These are phyloP conservation scores for Fusarium napiforme DNA, from an alignment of 2,329 filamentous ascomycete genomes.

Conservation along the genomic window DNA sequence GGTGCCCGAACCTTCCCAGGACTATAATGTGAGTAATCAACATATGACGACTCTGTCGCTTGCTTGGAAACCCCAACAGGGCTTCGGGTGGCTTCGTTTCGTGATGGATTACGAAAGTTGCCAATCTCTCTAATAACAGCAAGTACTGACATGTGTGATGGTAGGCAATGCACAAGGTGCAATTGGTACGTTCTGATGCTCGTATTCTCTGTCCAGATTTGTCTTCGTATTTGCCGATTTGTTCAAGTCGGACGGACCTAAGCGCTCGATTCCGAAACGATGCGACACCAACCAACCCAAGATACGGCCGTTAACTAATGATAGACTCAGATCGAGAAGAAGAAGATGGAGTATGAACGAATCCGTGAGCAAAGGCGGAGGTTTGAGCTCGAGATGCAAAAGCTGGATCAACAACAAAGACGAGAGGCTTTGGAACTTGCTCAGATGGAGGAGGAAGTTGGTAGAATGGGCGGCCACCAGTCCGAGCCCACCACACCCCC, in stretches of 20 bases:
- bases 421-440: slow-evolving; percentile 85
- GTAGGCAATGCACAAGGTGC: slow-evolving; percentile 76
- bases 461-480: slow-evolving; percentile 75
- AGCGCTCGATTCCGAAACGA: slow-evolving; percentile 3
- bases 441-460: slow-evolving; percentile 84
- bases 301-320: slow-evolving; percentile 49
- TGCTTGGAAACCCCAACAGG: neutral
- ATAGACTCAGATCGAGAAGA: slow-evolving; percentile 82
- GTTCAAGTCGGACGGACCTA: neutral
- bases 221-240: neutral
- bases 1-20: slow-evolving; percentile 58
- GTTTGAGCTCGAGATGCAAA: slow-evolving; percentile 92
- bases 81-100: slow-evolving; percentile 25
- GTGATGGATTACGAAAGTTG: neutral
- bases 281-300: neutral
- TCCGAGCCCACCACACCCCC: slow-evolving; percentile 97
- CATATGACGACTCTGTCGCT: neutral
- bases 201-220: neutral
- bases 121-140: neutral
- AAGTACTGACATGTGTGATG: slow-evolving; percentile 38
- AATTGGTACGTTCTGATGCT: slow-evolving; percentile 71
- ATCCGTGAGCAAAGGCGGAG: slow-evolving; percentile 88
- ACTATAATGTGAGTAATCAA: slow-evolving; percentile 57
- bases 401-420: slow-evolving; percentile 85
- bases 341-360: slow-evolving; percentile 90